A percentile compares a stretch with the other conserved stretches of the same genome.
These are phyloP conservation scores for Globisporangium cylindrosporum DNA, from an alignment of 352 stramenopile species.

Conservation along the genomic window DNA sequence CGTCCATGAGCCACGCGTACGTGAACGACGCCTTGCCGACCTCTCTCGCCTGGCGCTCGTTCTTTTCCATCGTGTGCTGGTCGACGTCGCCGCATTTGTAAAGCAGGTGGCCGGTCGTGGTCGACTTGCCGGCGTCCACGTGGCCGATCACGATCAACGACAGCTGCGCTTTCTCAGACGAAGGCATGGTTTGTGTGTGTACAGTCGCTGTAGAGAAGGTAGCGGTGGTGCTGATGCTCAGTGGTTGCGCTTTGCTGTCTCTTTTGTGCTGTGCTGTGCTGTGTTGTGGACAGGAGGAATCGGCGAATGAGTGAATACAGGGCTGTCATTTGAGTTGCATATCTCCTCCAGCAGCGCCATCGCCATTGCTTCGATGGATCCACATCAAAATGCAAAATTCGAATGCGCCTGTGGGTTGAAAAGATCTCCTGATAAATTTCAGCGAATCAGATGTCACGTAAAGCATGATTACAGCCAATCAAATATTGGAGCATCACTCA, in stretches of 20 bases:
- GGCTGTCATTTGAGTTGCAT: not conserved
- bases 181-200: not conserved
- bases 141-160: slow-evolving; percentile 96
- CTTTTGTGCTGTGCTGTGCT: not conserved
- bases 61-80: slow-evolving; percentile 99
- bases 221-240: not conserved
- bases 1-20: slow-evolving; percentile 99
- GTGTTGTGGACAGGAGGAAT: not conserved
- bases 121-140: slow-evolving; percentile 98
- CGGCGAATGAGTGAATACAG: not conserved
- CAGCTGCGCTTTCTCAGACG: slow-evolving; percentile 81
- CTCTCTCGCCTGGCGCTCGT: slow-evolving; percentile 96
- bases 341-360: too few species aligned
- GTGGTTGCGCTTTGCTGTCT: not conserved
- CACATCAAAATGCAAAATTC: not conserved
- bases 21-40: slow-evolving; percentile 98
- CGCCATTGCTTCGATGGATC: not conserved
- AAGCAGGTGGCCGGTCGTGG: slow-evolving; percentile 98
- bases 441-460: not conserved
- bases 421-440: not conserved
- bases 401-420: slow-evolving; percentile 3
- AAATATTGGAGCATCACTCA: not conserved
- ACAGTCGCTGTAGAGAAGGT: not conserved
- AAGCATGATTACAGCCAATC: not conserved
- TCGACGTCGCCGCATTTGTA: slow-evolving; percentile 99